Percentiles rank a stretch among this genome's conserved stretches.
These are phyloP conservation scores for Phytophthora sojae DNA, from an alignment of 352 stramenopile species.

Conservation along the genomic window DNA sequence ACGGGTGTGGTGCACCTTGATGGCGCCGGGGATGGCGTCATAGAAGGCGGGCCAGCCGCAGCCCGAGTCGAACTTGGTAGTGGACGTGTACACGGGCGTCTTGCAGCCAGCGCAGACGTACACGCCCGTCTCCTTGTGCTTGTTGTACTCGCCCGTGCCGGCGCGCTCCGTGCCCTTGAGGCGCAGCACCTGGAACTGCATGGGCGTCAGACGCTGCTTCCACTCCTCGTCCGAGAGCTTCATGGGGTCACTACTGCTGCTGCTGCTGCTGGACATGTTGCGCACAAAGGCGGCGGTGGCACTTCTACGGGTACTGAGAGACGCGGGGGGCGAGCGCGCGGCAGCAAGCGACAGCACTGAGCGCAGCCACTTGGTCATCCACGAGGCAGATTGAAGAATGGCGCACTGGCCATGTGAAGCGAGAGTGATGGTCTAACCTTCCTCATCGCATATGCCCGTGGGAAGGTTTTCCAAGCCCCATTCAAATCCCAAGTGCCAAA, in stretches of 20 bases:
- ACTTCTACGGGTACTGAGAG: conserved; percentile 7
- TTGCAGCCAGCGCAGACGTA: conserved; percentile 92
- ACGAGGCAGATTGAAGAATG: conserved; percentile 28
- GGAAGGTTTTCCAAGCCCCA: neutral
- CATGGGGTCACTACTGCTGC: conserved; percentile 22
- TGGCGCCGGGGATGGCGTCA: conserved; percentile 87
- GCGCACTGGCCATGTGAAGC: neutral
- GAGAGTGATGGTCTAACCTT: conserved; percentile 17
- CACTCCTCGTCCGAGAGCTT: conserved; percentile 82
- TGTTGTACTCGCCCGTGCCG: conserved; percentile 91
- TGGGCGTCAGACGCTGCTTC: conserved; percentile 77
- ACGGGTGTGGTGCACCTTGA: conserved; percentile 57
- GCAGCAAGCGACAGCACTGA: conserved; percentile 29
- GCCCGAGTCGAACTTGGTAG: conserved; percentile 91
- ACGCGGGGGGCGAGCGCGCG: conserved; percentile 12
- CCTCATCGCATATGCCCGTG: neutral
- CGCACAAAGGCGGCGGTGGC: conserved; percentile 11
- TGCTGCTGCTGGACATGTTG: conserved; percentile 57
- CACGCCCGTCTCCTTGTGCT: conserved; percentile 84
- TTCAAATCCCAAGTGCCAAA: conserved; percentile 10
- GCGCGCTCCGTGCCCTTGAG: conserved; percentile 92
- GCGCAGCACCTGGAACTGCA: conserved; percentile 89
- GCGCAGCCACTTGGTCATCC: conserved; percentile 40
- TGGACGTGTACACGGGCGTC: conserved; percentile 87
- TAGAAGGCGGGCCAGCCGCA: conserved; percentile 93